Evolutionary conservation across 352 stramenopile genomes (phyloP), one percentile per base, ranked within the genome.

Genomic region (Phytopythium mirpurense): DNA sequence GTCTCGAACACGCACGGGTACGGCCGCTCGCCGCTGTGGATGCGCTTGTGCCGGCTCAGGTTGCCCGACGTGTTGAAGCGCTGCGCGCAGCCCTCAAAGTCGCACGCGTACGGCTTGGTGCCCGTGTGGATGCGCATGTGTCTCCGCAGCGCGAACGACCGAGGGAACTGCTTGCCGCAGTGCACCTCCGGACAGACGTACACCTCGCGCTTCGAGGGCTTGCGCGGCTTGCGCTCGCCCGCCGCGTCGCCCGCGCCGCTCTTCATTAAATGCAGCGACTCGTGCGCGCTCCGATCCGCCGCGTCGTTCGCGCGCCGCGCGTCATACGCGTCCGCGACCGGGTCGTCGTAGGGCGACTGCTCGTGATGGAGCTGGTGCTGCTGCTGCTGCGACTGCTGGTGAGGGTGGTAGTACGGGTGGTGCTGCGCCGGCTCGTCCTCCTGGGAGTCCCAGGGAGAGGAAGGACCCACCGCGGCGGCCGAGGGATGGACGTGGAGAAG

Each of bases 41-140:
- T 95, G 61, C 83, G 82, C 57, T 93, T 93, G 68, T 95, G 84
- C 48, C 84, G 80, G 53, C 80, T 92, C 14, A 95, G 53, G 60
- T 95, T 95, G 14, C 84, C 84, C 10, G 84, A 95, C 63, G 84
- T 95, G 62, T 90, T 93, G 66, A 95, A 95, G 12, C 82, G 70
- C 57, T 90, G 78, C 40, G 66, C 35, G 60, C 82, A 93, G 61
- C 81, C 81, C 7, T 88, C 67, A 49, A 77, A 77, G 63, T 93
- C 80, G 45, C 84, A 95, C 19, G 60, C 77, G 60, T 93, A 95
- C 26, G 82, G 84, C 50, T 90, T 90, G 45, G 61, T 90, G 56
- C 82, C 80, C 36, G 83, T 92, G 66, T 93, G 83, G 59, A 92
- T 93, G 55, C 84, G 82, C 78, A 84, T 83, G 59, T 95, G 84